These are phyloP conservation scores for Whalleya microplaca DNA, from an alignment of 2,329 filamentous ascomycete species.

Conservation along the genomic window DNA sequence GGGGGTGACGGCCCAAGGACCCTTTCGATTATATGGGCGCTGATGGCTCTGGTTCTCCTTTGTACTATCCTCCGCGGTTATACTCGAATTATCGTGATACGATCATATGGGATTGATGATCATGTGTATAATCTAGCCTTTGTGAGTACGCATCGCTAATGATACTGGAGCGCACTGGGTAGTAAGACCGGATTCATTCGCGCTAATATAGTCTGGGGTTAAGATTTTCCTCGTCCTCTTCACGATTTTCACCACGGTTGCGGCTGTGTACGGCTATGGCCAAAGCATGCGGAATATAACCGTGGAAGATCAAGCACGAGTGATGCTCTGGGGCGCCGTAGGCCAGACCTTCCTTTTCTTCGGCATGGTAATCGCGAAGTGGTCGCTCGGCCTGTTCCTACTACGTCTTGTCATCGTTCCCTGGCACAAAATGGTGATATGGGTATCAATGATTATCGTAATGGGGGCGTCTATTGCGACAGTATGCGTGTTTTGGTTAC, in stretches of 20 bases:
- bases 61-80: not conserved
- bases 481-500: not conserved
- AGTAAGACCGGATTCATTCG: too few relatives aligned
- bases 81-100: not conserved
- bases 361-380: not conserved
- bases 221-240: not conserved
- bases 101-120: not conserved
- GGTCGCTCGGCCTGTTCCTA: not conserved
- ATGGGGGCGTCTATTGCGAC: not conserved
- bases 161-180: too few relatives aligned
- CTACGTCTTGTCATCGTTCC: not conserved
- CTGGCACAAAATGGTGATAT: not conserved
- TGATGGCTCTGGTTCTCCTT: not conserved
- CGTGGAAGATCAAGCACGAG: not conserved
- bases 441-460: not conserved
- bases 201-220: too few relatives aligned
- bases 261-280: not conserved
- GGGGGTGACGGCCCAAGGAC: not conserved
- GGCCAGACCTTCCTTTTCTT: not conserved
- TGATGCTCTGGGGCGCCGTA: not conserved
- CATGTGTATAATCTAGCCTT: not conserved
- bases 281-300: not conserved
- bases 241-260: not conserved
- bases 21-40: not conserved
- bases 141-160: not conserved